A percentile compares a stretch with the other conserved stretches of the same genome.
phyloP scores from a whole-genome alignment of 352 stramenopile genomes.

The Thalassiosira mediterranea region DNA sequence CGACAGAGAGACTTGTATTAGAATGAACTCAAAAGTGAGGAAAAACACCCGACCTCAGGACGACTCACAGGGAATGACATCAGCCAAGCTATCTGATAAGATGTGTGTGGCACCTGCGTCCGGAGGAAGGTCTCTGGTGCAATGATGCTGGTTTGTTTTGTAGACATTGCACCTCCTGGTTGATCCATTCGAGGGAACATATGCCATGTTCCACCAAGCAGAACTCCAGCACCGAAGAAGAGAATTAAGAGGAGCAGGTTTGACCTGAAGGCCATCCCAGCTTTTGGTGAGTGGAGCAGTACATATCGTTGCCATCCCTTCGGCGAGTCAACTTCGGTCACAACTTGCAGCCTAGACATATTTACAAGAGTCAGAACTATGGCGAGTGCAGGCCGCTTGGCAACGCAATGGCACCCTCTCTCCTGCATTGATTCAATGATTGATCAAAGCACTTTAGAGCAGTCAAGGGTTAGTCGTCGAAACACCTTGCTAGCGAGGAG shows the following conservation, averaged over 20 bases:
- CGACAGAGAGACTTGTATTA: too few species aligned
- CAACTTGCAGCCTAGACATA: slow-evolving; percentile 4
- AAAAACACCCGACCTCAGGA: too few species aligned
- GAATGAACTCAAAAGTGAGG: too few species aligned
- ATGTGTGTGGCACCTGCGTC: background rate
- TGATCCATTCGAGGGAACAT: slow-evolving; percentile 1
- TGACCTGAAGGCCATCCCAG: slow-evolving; percentile 1
- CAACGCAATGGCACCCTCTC: too few species aligned
- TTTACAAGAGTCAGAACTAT: too few species aligned
- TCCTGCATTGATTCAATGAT: too few species aligned
- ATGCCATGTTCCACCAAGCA: slow-evolving; percentile 10
- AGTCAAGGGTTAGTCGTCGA: too few species aligned
- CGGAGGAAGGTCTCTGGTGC: background rate
- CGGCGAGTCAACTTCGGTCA: background rate
- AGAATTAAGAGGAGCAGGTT: slow-evolving; percentile 20
- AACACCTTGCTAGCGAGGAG: too few species aligned
- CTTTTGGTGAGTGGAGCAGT: slow-evolving; percentile 28
- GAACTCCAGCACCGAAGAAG: slow-evolving; percentile 8
- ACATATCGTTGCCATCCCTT: slow-evolving; percentile 11
- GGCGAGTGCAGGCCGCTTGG: too few species aligned
- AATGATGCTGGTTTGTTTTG: slow-evolving; percentile 2
- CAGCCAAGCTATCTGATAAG: slow-evolving; percentile 13
- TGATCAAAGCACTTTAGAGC: too few species aligned
- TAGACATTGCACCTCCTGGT: background rate
- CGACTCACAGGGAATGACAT: slow-evolving; percentile 67